These are phyloP conservation scores for Leccinum aurantiacum DNA, from an alignment of 768 basidiomycete genomes.

Conservation along the genomic window DNA sequence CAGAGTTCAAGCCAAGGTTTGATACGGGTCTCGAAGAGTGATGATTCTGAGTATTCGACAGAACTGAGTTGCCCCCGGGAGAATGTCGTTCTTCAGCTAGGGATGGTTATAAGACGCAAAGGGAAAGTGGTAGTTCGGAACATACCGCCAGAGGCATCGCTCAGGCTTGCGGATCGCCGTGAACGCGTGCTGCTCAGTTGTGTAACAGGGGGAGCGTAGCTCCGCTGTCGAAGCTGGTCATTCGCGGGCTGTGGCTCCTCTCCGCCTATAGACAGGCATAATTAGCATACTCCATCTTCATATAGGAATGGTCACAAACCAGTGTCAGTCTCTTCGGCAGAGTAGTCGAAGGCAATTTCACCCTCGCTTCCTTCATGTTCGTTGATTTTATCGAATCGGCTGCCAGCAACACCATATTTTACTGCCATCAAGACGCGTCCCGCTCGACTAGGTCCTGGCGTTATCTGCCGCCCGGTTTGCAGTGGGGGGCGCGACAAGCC, in stretches of 20 bases:
- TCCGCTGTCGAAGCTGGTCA: constrained; percentile 28
- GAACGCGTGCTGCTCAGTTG: constrained; percentile 54
- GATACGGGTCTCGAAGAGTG: constrained; percentile 42
- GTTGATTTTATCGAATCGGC: constrained; percentile 49
- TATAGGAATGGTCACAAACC: constrained; percentile 29
- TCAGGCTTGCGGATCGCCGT: constrained; percentile 75
- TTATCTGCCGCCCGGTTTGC: constrained; percentile 42
- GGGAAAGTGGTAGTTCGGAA: constrained; percentile 29
- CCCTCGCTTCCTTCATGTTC: constrained; percentile 44
- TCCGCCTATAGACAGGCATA: constrained; percentile 29
- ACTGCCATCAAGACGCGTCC: constrained; percentile 49
- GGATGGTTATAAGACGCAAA: constrained; percentile 21
- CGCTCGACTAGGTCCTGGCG: constrained; percentile 46
- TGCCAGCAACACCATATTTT: constrained; percentile 31
- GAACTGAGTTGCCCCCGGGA: constrained; percentile 17
- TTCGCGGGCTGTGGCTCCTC: constrained; percentile 30
- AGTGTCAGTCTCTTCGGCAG: constrained; percentile 41
- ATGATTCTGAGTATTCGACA: constrained; percentile 22
- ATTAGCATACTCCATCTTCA: constrained; percentile 18
- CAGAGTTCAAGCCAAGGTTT: constrained; percentile 41
- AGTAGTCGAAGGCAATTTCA: constrained; percentile 34
- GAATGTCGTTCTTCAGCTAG: constrained; percentile 31
- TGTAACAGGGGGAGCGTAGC: constrained; percentile 23
- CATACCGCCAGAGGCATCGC: constrained; percentile 48
- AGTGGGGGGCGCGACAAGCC: constrained; percentile 43